phyloP scores from a whole-genome alignment of 208 protist species.

The Blastocrithidia nonstop region DNA sequence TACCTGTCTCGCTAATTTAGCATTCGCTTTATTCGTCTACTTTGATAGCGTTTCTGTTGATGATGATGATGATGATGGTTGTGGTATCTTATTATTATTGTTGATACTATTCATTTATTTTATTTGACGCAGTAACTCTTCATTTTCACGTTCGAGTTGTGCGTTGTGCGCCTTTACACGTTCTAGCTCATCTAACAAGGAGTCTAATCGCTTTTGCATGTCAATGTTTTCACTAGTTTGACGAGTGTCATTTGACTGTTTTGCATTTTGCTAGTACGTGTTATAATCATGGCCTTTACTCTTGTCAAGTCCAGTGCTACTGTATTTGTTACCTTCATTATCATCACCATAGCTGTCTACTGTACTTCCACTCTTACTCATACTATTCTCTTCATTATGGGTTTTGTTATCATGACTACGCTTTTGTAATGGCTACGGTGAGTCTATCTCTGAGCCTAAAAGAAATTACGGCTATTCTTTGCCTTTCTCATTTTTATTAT shows the following conservation, averaged over 20 bases:
- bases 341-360: background rate
- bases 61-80: background rate
- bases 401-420: background rate
- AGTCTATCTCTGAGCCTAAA: too few relatives aligned
- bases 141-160: slow-evolving; percentile 9
- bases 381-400: background rate
- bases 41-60: background rate
- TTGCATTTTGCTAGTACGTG: background rate
- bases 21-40: background rate
- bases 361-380: background rate
- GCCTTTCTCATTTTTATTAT: too few relatives aligned
- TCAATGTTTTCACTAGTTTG: background rate
- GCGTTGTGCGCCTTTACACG: slow-evolving; percentile 1
- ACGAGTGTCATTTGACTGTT: background rate
- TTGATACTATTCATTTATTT: background rate
- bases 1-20: slow-evolving; percentile 3
- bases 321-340: slow-evolving; percentile 2
- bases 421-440: too few relatives aligned
- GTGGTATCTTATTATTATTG: background rate
- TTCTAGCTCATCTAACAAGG: background rate
- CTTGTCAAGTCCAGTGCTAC: background rate
- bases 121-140: too few relatives aligned
- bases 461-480: too few relatives aligned
- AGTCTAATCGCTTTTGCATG: slow-evolving; percentile 4
- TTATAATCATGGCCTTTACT: background rate